Base-by-base conservation (phyloP, 78 protist species). In the Dictyostelium purpureum region DNA sequence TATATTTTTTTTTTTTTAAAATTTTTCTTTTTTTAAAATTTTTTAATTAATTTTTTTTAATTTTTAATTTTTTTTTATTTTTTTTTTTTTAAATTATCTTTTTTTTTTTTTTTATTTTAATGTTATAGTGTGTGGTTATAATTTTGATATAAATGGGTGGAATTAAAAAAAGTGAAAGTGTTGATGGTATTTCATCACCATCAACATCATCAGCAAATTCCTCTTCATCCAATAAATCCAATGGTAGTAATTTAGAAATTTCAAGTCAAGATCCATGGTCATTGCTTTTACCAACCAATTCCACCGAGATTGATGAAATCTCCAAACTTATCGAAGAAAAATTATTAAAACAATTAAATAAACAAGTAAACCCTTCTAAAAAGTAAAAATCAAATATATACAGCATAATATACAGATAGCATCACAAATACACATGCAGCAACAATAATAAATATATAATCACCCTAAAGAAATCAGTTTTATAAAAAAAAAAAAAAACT, bases 181-280 rank as follows among this genome's bases (percentile, higher is more conserved):
- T n/a, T n/a, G n/a, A n/a, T n/a, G n/a, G n/a, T 52, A 16, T 14
- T 57, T 57, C 66, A 26, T 57, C 37, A 18, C 21, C 21, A 57
- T 57, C 66, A 24, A 24, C 66, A 56, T 56, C 26, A 7, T 56
- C 66, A 19, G 21, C 70, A 14, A 31, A 37, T 1, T 14, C 70
- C 1, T 28, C 70, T 14, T 61, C 70, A 4, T 33, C 26, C 19
- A 61, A 61, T 31, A 26, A 16, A 6, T 5, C 35, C n/a, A 63
- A 63, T 33, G 71, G 71, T 33, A 33, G 45, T 31, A 28, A 38
- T 16, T 63, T 75, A 14, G 81, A 75, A 16, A 51, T 75, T 5
- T 21, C 35, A n/a, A 49, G 33, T 19, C 79, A 81, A 38, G 92
- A 85, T 59, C 73, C 92, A 45, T 85, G 92, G 92, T 70, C 92